Conservation (phyloP, 2,329 filamentous ascomycete species). For the Tolypocladium nubicola region DNA sequence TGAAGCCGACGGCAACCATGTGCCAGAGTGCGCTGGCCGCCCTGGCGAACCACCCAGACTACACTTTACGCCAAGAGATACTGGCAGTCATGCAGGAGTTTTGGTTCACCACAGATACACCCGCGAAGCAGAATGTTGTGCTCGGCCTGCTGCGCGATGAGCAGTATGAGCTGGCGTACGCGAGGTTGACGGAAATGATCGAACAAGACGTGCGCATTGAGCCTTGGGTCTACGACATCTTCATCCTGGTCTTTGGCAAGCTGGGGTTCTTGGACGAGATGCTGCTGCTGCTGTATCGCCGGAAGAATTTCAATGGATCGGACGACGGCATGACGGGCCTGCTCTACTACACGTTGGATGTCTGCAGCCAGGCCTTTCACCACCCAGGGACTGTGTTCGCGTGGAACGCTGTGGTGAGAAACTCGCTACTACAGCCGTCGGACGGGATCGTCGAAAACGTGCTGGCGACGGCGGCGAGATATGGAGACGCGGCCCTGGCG, state of each 20-base stretch:
- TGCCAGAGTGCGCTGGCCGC: constrained; percentile 65
- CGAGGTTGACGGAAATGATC: constrained; percentile 57
- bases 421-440: constrained; percentile 30
- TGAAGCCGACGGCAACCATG: constrained; percentile 54
- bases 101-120: constrained; percentile 45
- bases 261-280: constrained; percentile 69
- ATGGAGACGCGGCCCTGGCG: constrained; percentile 58
- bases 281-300: constrained; percentile 53
- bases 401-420: constrained; percentile 57
- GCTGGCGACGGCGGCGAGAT: constrained; percentile 59
- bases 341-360: constrained; percentile 65
- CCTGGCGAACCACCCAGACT: constrained; percentile 77
- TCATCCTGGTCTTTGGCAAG: constrained; percentile 63
- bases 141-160: constrained; percentile 70
- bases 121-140: constrained; percentile 56
- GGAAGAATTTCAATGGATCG: constrained; percentile 26
- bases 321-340: constrained; percentile 36
- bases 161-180: constrained; percentile 71
- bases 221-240: constrained; percentile 68
- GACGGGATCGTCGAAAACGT: constrained; percentile 57
- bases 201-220: constrained; percentile 43
- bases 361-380: constrained; percentile 54
- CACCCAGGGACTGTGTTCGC: constrained; percentile 55
- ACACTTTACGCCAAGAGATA: constrained; percentile 60
- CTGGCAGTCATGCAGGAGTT: constrained; percentile 62